Conservation (phyloP, 805 yeast genomes). For the Blastobotrys attinorum region DNA sequence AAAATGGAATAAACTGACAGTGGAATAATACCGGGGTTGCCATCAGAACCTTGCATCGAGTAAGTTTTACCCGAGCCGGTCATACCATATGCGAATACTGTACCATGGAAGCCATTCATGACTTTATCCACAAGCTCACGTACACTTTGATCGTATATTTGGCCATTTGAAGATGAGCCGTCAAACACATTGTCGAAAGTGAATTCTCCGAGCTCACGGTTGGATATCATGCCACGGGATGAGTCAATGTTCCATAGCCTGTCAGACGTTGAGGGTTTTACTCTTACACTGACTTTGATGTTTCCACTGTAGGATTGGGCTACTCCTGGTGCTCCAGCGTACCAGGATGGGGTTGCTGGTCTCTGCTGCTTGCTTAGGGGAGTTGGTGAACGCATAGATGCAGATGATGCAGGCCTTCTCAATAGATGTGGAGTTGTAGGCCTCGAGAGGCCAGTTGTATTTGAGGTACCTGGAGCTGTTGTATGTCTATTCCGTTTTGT, state of each 20-base stretch:
- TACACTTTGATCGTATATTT: conserved; percentile 54
- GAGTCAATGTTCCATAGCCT: conserved; percentile 39
- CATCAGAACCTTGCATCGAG: conserved; percentile 67
- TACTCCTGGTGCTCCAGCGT: background rate
- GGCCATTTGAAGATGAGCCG: conserved; percentile 43
- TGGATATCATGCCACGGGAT: conserved; percentile 33
- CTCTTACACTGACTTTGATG: conserved; percentile 70
- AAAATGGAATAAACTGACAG: conserved; percentile 58
- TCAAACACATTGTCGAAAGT: conserved; percentile 73
- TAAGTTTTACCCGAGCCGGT: conserved; percentile 90
- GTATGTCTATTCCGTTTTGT: background rate
- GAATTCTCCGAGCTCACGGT: conserved; percentile 54
- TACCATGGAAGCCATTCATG: conserved; percentile 73
- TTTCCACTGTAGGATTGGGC: conserved; percentile 48
- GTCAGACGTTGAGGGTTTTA: conserved; percentile 44
- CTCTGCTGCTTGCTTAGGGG: conserved; percentile 14
- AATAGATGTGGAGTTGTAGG: conserved; percentile 21
- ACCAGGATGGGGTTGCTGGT: conserved; percentile 19
- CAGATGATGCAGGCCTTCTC: conserved; percentile 22
- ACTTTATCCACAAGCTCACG: conserved; percentile 45
- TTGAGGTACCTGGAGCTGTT: background rate
- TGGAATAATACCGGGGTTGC: conserved; percentile 65
- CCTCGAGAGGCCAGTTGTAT: conserved; percentile 2
- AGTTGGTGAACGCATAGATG: conserved; percentile 22
- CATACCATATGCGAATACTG: conserved; percentile 91